These are phyloP conservation scores for Eucalyptus coolabah DNA, from an alignment of 345 rosid species.

Conservation along the genomic window DNA sequence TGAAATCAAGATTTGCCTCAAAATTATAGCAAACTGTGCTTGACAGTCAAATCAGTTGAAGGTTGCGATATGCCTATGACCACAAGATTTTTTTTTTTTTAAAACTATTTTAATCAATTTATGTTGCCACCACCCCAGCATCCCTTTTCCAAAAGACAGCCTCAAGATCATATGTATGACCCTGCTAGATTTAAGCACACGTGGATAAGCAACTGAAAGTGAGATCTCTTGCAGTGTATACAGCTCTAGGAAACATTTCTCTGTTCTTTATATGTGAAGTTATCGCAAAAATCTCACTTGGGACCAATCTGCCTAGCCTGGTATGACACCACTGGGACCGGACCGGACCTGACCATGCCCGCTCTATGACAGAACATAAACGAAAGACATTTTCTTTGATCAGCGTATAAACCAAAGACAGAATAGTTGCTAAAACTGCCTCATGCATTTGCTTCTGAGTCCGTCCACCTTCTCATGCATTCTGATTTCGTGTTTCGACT, in stretches of 20 bases:
- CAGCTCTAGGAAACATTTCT: constrained; percentile 4
- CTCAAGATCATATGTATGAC: not conserved
- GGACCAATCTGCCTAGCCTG: not conserved
- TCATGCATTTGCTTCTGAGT: not conserved
- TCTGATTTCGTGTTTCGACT: not conserved
- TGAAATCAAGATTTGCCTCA: not conserved
- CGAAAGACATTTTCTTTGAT: not conserved
- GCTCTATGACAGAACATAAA: not conserved
- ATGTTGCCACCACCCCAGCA: not conserved
- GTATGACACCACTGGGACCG: not conserved
- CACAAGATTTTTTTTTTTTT: not conserved
- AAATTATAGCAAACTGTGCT: not conserved
- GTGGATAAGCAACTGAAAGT: not conserved
- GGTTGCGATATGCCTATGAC: not conserved
- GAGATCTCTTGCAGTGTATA: not conserved
- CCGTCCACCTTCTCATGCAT: not conserved
- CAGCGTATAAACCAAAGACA: not conserved
- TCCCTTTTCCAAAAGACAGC: not conserved
- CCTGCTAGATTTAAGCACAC: not conserved
- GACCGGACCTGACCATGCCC: not conserved
- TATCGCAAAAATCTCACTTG: not conserved
- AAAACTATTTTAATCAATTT: not conserved
- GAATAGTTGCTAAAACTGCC: not conserved
- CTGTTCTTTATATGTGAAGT: constrained; percentile 21
- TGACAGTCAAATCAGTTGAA: not conserved